A percentile compares a stretch with the other conserved stretches of the same genome.
Conservation (phyloP, 495 filamentous ascomycete genomes). For the Penicillium samsonianum region DNA sequence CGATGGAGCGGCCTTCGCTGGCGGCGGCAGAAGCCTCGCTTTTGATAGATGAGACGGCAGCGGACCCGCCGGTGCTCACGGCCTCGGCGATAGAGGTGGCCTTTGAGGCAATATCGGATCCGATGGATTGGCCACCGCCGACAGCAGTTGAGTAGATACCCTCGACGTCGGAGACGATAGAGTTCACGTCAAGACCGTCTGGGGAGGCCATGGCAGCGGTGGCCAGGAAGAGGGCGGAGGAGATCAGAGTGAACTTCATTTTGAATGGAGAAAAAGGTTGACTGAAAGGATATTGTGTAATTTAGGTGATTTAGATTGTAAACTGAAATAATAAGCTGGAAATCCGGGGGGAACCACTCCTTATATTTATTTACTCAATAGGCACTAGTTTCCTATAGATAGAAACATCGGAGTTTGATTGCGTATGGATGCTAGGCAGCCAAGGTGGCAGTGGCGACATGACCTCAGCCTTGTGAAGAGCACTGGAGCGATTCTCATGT, state of each 20-base stretch:
- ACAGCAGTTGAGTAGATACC: constrained; percentile 5
- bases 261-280: constrained; percentile 4
- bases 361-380: constrained; percentile 12
- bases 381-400: constrained; percentile 15
- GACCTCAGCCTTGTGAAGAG: constrained; percentile 17
- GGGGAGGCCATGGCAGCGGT: constrained; percentile 23
- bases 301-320: neutral
- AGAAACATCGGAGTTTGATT: constrained; percentile 16
- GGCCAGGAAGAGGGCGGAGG: constrained; percentile 30
- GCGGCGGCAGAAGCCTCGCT: constrained; percentile 23
- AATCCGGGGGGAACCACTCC: constrained; percentile 9
- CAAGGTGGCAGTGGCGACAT: constrained; percentile 17
- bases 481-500: constrained; percentile 8
- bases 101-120: constrained; percentile 6
- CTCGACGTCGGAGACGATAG: constrained; percentile 21
- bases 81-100: constrained; percentile 15
- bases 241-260: constrained; percentile 35
- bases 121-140: constrained; percentile 11
- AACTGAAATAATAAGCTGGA: neutral
- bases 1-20: constrained; percentile 15
- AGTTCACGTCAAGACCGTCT: constrained; percentile 16
- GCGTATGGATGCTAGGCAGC: constrained; percentile 6
- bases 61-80: constrained; percentile 13
- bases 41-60: constrained; percentile 13
- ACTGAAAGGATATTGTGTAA: neutral